Evolutionary conservation across 495 filamentous ascomycete genomes (phyloP).

Genomic region (Annulohypoxylon stygium): DNA sequence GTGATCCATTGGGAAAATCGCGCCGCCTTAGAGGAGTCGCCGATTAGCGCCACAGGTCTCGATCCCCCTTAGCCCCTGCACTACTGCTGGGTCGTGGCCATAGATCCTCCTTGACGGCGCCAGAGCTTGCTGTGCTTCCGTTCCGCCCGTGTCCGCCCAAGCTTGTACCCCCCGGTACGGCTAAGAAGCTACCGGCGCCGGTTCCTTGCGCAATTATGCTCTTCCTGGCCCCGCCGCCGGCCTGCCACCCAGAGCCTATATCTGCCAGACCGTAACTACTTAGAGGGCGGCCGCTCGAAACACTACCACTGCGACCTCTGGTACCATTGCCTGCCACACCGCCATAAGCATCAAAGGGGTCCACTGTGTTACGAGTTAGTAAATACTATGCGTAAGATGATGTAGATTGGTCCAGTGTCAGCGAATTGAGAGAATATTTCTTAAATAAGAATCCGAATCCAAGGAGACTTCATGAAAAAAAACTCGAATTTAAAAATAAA

Average conservation of each 20-base stretch:
- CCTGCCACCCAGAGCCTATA: slow-evolving; percentile 56
- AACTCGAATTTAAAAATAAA: not conserved
- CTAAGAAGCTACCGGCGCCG: slow-evolving; percentile 83
- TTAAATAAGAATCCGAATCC: not conserved
- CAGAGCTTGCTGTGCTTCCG: slow-evolving; percentile 29
- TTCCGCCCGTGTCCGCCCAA: slow-evolving; percentile 30
- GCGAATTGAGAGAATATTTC: not conserved
- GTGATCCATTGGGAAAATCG: not conserved
- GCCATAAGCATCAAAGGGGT: slow-evolving; percentile 51
- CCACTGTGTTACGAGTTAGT: slow-evolving; percentile 41
- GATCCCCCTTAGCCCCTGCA: slow-evolving; percentile 57
- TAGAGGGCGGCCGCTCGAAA: slow-evolving; percentile 55
- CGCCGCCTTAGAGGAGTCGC: not conserved
- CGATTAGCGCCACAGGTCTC: slow-evolving; percentile 60
- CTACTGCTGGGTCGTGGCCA: slow-evolving; percentile 61
- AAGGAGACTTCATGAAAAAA: not conserved
- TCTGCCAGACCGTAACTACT: slow-evolving; percentile 66
- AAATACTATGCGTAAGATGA: not conserved
- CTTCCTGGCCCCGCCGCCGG: slow-evolving; percentile 58
- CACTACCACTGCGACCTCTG: slow-evolving; percentile 40
- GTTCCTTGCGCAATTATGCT: slow-evolving; percentile 70
- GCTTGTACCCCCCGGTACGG: slow-evolving; percentile 68
- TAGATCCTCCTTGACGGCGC: slow-evolving; percentile 49
- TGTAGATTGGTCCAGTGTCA: not conserved
- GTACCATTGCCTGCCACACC: slow-evolving; percentile 26